Base-by-base conservation (phyloP, 139 green algal genomes). In the Chlorella sp. region DNA sequence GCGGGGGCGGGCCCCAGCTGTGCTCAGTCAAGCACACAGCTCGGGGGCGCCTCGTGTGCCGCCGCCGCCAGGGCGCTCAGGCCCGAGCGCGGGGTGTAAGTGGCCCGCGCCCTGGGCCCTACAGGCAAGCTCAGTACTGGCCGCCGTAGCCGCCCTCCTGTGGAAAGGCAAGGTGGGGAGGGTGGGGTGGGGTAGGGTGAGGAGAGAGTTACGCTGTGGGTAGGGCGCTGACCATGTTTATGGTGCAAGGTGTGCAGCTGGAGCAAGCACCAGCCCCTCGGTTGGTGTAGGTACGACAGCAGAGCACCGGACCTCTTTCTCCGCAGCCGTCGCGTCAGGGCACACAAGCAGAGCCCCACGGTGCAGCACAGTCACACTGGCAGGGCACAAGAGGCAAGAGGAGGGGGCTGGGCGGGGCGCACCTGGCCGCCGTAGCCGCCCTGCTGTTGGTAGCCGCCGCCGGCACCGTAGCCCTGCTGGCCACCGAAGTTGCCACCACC, bases 401-500 rank as follows among this genome's bases (percentile, higher is more conserved):
- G 60, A 14, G 60, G 60, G 14, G 60, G 60, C 60, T 26, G 12
- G 76, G 2, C 78, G 21, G 22, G 36, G 42, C 81, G 19, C 81
- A 86, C 82, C 82, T 88, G 64, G 83, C 83, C 83, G 28, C 83
- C 83, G 64, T 88, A 79, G 83, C 83, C 83, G 66, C 83, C 83
- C 36, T 79, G 36, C 57, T 61, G 36, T n/a, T 61, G 26, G 83
- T 88, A 88, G 83, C 81, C 81, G 30, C 81, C 92, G 42, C 83
- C 21, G 64, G 21, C 86, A 57, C 86, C 85, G 28, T 86, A 85
- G 78, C 88, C 84, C 34, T 88, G 79, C 60, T 66, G 61, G 71
- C 87, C 90, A 40, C 90, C 68, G 73, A 64, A 71, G 53, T 88
- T 88, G 75, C 87, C 89, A 60, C 91, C 89, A 40, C 91, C 91